Base-by-base conservation (phyloP, 2,329 filamentous ascomycete species). In the Penicillium digitatum region DNA sequence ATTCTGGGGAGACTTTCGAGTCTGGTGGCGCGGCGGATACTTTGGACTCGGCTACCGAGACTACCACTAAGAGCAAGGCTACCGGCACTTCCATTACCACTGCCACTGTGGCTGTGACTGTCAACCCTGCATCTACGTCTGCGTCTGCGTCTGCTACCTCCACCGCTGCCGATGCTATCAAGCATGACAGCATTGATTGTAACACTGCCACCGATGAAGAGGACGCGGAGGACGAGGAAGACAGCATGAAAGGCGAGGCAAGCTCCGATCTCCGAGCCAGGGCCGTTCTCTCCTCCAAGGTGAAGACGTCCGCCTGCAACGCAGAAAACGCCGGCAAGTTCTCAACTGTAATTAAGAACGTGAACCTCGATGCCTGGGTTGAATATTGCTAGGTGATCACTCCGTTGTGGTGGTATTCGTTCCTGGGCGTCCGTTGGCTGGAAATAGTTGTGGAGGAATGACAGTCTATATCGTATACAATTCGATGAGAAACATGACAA, bases 261-360 rank as follows among this genome's bases (percentile, higher is more conserved):
- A 24, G 18, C 3, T 4, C n/a, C 22, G 16, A 31, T 31, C 39
- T 54, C 39, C 31, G 48, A 9, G 6, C 39, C 32, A 38, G 52
- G 24, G 26, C 47, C 3, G 22, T 31, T 22, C 40, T 54, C 6
- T 51, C 52, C 2, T 35, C 34, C n/a, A 31, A 27, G 5, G 57
- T 72, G 58, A 68, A 77, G 61, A 56, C 69, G 6, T 63, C 68
- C 3, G 77, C 78, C 24, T 87, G 84, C 66, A 72, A 74, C 16
- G 78, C 77, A 4, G 59, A 67, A 2, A 79, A 74, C 2, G 76
- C 78, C 1, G 66, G 74, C 1, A 73, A 74, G 0, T 87, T 88
- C 65, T 87, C 83, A 54, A 87, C 82, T 7, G 76, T 87, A 29
- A 76, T 88, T 57, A 88, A 88, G 76, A 82, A 81, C 62, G 82